Evolutionary conservation across 169 alveolate genomes (phyloP), one percentile per base, ranked within the genome.

Genomic region (Eimeria necatrix): DNA sequence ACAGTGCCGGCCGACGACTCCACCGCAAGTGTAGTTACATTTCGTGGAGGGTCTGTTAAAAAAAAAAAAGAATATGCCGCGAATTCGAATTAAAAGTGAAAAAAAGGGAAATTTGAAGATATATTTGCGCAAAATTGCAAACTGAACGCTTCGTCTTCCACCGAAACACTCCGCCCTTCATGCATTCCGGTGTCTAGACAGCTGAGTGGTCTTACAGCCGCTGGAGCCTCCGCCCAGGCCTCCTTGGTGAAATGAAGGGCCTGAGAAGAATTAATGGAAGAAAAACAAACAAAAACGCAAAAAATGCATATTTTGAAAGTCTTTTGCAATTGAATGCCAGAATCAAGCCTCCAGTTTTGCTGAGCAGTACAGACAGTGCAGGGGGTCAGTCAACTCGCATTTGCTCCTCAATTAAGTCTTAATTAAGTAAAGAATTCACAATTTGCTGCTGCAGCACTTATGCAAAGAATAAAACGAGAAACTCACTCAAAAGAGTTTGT

Each of bases 401-500:
- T 32, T 32, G 41, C 41, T 32, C 2, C 2, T 32, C 41, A 32
- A 32, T 32, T 32, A 32, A 32, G 41, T 32, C 41, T 32, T 32
- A 32, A 32, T 32, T 32, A 32, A 32, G 41, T 32, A 32, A 32
- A 32, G 2, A 32, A 32, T 32, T 32, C 41, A 32, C 41, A 32
- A 32, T 32, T 32, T 2, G 41, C 41, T 32, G 41, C 41, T 0
- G 41, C 41, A 32, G 41, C 41, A 73, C 9, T 4, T 73, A 76
- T 76, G 46, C 61, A 46, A 46, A 48, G 46, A 9, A 2, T 5
- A 18, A 14, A 10, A 80, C 73, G n/a, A 51, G 46, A 52, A 49
- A 22, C 89, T 41, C 70, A 80, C 89, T 52, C n/a, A 80, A 70
- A 26, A 80, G 89, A 22, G 89, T 80, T n/a, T 80, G 89, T n/a